Evolutionary conservation across 805 yeast species (phyloP).

Genomic region (Pichia californica): DNA sequence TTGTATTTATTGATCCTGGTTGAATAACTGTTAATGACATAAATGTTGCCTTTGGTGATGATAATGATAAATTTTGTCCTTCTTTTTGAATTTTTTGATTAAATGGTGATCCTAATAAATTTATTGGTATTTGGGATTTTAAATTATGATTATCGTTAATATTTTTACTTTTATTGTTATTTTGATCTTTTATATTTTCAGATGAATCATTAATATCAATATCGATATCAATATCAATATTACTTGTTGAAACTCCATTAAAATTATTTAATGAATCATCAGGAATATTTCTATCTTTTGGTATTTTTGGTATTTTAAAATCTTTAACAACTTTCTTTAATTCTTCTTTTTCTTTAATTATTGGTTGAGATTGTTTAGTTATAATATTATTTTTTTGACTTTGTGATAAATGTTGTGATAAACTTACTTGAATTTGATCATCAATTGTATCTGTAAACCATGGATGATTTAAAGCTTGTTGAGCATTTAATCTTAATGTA

Average conservation of each 20-base stretch:
- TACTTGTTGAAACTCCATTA: not conserved
- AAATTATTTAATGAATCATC: not conserved
- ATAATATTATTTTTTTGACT: conserved; percentile 3
- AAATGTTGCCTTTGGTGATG: conserved; percentile 6
- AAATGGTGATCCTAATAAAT: not conserved
- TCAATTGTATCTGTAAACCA: conserved; percentile 53
- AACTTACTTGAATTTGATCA: conserved; percentile 40
- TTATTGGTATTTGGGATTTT: no score
- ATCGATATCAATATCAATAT: not conserved
- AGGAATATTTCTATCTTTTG: conserved; percentile 1
- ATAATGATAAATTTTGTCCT: not conserved
- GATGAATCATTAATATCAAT: no score
- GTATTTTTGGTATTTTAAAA: conserved; percentile 13
- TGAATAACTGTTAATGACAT: conserved; percentile 48
- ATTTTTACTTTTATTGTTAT: no score
- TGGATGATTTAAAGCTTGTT: conserved; percentile 66
- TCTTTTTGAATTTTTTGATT: not conserved
- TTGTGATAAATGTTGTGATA: conserved; percentile 44
- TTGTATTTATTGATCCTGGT: conserved; percentile 50
- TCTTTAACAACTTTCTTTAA: not conserved
- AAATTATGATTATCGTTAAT: no score
- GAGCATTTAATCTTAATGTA: conserved; percentile 61
- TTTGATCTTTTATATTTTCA: no score
- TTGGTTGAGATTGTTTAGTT: not conserved
- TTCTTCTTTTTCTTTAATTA: not conserved